Evolutionary conservation across 768 basidiomycete species (phyloP), one percentile per base, ranked within the genome.

Genomic region (Trametes villosa): DNA sequence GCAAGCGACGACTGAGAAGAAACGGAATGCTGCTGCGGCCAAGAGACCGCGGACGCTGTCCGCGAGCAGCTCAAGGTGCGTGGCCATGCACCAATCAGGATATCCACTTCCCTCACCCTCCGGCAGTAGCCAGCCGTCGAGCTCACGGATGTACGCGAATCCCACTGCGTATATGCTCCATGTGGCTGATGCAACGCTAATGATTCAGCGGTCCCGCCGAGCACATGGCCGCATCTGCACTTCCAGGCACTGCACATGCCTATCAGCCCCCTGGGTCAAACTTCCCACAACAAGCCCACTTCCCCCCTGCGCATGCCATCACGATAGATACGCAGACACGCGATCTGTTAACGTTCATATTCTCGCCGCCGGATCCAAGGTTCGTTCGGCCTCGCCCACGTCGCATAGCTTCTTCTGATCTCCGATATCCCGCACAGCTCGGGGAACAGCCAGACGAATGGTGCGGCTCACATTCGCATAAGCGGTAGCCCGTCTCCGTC

Each of bases 1-100:
- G 70, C 91, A 92, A 74, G 89, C 88, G 20, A 93, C 92, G 7
- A 88, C 83, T 72, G 91, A 93, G 76, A 89, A 89, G 79, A 92
- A 92, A 73, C 88, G 90, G 60, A 78, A 74, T 59, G 78, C 81
- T 22, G 77, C 81, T 41, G 73, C 79, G 34, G 76, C 75, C 66
- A 85, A 90, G 61, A 82, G 88, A 70, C 86, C 90, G 24, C 84
- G 90, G 67, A 85, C 86, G 66, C 75, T 83, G 36, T 86, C 78
- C 62, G 76, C 51, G 26, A 50, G 67, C 63, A 65, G 61, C 51
- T 29, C 57, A 24, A 70, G 62, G 69, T 68, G 51, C 40, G 69
- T 66, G 15, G 34, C 17, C 24, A 18, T 51, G 48, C 24, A 45
- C 53, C 33, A 45, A 48, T 51, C 41, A 6, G 57, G 57, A 22